Evolutionary conservation across 306 rosid species (phyloP).

Genomic region (Lathyrus aphaca): DNA sequence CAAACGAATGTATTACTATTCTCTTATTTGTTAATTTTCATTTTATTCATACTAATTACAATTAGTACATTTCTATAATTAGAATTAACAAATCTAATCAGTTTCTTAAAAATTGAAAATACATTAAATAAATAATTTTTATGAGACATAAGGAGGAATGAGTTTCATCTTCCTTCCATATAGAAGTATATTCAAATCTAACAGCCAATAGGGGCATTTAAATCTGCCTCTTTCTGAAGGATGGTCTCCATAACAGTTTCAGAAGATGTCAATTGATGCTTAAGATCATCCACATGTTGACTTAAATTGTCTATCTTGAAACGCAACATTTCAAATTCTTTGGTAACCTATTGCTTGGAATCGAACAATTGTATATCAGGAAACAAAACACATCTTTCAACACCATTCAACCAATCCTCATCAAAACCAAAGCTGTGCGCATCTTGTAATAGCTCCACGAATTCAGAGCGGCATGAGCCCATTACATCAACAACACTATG

Average conservation of each 20-base stretch:
- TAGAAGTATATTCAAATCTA: too few relatives aligned
- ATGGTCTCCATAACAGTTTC: not conserved
- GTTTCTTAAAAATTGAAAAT: too few relatives aligned
- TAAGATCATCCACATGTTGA: not conserved
- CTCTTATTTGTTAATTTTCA: too few relatives aligned
- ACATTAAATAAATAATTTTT: too few relatives aligned
- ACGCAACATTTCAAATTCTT: not conserved
- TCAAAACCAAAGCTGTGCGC: not conserved
- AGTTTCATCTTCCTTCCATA: too few relatives aligned
- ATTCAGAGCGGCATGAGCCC: not conserved
- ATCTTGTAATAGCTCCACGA: slow-evolving; percentile 24
- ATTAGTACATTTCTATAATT: too few relatives aligned
- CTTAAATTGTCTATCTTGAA: not conserved
- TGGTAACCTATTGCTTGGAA: not conserved
- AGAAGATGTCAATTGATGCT: not conserved
- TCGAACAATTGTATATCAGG: not conserved
- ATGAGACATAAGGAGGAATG: too few relatives aligned
- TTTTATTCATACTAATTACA: too few relatives aligned
- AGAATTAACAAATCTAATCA: too few relatives aligned
- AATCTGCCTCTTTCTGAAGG: too few relatives aligned
- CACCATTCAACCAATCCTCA: slow-evolving; percentile 4
- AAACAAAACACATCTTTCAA: not conserved
- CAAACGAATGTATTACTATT: too few relatives aligned
- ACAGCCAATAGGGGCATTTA: too few relatives aligned
- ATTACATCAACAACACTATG: not conserved